Conservation (phyloP, 805 yeast genomes). For the Spathaspora gorwiae region DNA sequence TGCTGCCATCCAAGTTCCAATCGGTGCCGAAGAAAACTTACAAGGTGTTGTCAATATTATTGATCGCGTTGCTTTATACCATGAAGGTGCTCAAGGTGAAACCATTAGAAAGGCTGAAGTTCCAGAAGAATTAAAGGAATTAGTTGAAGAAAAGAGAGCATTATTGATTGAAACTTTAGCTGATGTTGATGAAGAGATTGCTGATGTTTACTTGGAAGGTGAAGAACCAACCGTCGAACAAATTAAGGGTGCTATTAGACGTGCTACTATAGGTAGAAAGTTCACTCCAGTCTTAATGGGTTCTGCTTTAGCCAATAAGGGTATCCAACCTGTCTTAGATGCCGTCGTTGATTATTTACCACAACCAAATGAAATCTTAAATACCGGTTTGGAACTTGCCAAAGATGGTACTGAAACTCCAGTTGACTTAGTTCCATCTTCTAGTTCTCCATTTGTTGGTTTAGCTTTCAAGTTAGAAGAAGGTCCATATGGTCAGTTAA, state of each 20-base stretch:
- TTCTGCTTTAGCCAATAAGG: constrained; percentile 94
- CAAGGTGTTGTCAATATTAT: constrained; percentile 90
- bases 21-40: constrained; percentile 84
- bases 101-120: constrained; percentile 52
- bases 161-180: constrained; percentile 89
- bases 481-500: constrained; percentile 96
- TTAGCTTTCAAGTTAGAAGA: constrained; percentile 98
- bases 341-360: constrained; percentile 96
- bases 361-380: constrained; percentile 87
- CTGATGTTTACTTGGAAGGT: constrained; percentile 88
- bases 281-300: constrained; percentile 99
- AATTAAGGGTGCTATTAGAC: constrained; percentile 83
- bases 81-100: constrained; percentile 91
- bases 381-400: constrained; percentile 78
- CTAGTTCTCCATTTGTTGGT: constrained; percentile 81
- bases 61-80: constrained; percentile 79
- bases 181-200: constrained; percentile 96
- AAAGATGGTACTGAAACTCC: constrained; percentile 56
- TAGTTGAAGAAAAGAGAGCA: constrained; percentile 88
- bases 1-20: constrained; percentile 97
- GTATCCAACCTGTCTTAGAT: constrained; percentile 92
- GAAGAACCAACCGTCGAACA: constrained; percentile 80
- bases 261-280: constrained; percentile 90
- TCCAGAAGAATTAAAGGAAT: constrained; percentile 74
- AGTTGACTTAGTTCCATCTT: constrained; percentile 69